A percentile compares a stretch with the other conserved stretches of the same genome.
These are phyloP conservation scores for Asterophora parasitica DNA, from an alignment of 768 basidiomycete species.

Conservation along the genomic window DNA sequence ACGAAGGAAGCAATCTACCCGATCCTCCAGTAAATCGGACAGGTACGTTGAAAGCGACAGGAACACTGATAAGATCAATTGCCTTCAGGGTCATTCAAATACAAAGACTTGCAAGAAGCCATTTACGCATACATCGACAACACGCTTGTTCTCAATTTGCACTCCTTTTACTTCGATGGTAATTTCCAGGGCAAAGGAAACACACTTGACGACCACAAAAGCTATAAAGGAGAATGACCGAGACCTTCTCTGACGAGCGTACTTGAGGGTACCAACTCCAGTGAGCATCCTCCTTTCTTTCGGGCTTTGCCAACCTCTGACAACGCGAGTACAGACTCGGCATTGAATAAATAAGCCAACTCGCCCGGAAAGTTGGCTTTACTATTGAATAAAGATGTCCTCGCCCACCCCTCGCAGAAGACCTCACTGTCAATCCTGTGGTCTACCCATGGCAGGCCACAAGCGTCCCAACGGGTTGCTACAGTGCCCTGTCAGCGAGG, in stretches of 20 bases:
- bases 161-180: not conserved
- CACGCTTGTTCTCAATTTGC: conserved; percentile 6
- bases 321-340: too few species aligned
- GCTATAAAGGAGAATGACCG: not conserved
- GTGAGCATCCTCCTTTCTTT: not conserved
- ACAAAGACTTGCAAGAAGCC: conserved; percentile 1
- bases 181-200: not conserved
- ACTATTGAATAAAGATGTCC: not conserved
- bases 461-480: conserved; percentile 27
- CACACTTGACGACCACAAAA: not conserved
- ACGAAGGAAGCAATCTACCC: too few species aligned
- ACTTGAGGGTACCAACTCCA: conserved; percentile 1
- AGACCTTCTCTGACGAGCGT: not conserved
- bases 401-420: conserved; percentile 15
- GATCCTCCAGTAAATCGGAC: too few species aligned
- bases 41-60: too few species aligned
- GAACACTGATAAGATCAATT: too few species aligned
- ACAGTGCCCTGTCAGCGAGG: conserved; percentile 23
- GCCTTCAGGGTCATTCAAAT: not conserved
- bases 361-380: not conserved
- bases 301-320: not conserved
- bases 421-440: conserved; percentile 30
- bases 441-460: conserved; percentile 34
- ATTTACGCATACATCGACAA: not conserved
- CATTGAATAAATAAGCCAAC: not conserved